These are phyloP conservation scores for Xerocomellus intermedius DNA, from an alignment of 768 basidiomycete genomes.

Conservation along the genomic window DNA sequence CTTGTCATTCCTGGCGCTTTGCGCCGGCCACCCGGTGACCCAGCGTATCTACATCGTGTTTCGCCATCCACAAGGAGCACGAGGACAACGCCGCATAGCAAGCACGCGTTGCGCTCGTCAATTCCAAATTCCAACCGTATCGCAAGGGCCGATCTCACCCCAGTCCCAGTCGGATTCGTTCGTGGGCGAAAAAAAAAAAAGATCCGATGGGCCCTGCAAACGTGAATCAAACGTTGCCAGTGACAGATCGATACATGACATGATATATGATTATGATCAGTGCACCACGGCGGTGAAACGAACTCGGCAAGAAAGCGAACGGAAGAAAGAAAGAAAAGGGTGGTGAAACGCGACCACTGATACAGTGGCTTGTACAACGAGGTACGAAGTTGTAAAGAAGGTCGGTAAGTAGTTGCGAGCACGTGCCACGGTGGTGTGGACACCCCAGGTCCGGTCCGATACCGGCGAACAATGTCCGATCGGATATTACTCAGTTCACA, in stretches of 20 bases:
- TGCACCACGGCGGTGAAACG: neutral
- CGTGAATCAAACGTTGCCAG: neutral
- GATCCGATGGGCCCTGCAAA: neutral
- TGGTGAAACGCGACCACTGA: neutral
- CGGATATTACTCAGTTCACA: neutral
- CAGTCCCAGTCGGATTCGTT: no score
- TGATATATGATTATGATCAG: neutral
- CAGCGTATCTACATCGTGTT: no score
- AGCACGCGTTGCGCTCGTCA: no score
- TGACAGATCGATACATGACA: neutral
- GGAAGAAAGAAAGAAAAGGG: neutral
- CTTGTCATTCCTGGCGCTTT: no score
- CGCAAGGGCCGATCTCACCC: neutral
- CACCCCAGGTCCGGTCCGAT: neutral
- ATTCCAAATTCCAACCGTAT: neutral
- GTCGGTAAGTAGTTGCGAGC: neutral
- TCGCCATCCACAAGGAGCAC: no score
- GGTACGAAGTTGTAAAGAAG: neutral
- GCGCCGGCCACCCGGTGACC: no score
- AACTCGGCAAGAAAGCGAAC: neutral
- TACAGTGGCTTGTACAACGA: neutral
- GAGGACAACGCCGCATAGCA: no score
- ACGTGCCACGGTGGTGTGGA: no score
- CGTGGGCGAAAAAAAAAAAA: neutral
- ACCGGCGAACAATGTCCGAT: neutral